A percentile compares a stretch with the other conserved stretches of the same genome.
phyloP scores from a whole-genome alignment of 2,329 filamentous ascomycete genomes.

The Apiospora saccharicola region DNA sequence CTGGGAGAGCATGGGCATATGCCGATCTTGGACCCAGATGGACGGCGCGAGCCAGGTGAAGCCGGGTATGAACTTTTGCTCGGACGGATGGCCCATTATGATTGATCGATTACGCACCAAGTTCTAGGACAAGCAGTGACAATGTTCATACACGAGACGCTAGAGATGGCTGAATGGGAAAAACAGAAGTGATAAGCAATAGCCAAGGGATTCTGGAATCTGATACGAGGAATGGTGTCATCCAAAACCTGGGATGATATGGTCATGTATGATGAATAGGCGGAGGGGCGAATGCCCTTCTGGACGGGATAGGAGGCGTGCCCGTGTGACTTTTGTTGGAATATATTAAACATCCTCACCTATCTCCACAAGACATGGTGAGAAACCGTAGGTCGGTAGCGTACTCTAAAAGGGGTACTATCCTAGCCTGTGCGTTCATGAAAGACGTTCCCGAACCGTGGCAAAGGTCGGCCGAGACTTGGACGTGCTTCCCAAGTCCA shows the following conservation, averaged over 20 bases:
- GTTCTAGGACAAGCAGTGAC: background rate
- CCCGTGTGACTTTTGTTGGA: background rate
- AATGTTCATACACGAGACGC: background rate
- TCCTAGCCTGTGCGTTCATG: background rate
- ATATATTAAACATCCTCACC: background rate
- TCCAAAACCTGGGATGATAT: background rate
- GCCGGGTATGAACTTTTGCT: constrained; percentile 44
- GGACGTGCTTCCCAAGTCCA: background rate
- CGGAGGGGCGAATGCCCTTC: background rate
- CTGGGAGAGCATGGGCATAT: background rate
- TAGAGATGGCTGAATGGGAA: background rate
- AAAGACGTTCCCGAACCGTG: constrained; percentile 9
- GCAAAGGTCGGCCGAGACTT: background rate
- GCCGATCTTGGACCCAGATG: constrained; percentile 38
- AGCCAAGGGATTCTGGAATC: background rate
- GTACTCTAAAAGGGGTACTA: background rate
- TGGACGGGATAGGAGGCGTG: background rate
- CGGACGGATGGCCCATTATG: constrained; percentile 9
- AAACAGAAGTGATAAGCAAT: background rate
- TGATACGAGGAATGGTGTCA: background rate
- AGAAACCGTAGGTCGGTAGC: background rate
- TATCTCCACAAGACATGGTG: background rate
- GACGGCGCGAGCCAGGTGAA: constrained; percentile 47
- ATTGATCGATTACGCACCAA: background rate
- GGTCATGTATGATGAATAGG: background rate